A percentile compares a stretch with the other conserved stretches of the same genome.
phyloP scores from a whole-genome alignment of 2,329 filamentous ascomycete species.

The Talaromyces sp. region DNA sequence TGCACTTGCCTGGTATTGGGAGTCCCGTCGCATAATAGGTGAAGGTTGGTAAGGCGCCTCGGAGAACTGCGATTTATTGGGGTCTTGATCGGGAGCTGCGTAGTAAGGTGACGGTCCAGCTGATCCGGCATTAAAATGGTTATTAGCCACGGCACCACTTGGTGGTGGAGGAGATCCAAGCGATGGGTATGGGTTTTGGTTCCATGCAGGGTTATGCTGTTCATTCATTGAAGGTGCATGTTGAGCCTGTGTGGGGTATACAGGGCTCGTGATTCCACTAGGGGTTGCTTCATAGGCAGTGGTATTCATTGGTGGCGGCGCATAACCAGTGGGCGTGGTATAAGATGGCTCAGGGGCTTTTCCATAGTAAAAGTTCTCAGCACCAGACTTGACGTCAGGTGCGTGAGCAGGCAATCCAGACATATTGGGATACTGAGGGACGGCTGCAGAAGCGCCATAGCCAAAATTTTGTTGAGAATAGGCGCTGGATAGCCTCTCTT shows the following conservation, averaged over 20 bases:
- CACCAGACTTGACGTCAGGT: conserved; percentile 18
- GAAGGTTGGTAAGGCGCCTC: conserved; percentile 23
- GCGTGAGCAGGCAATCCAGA: conserved; percentile 14
- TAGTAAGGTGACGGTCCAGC: conserved; percentile 20
- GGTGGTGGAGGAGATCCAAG: conserved; percentile 22
- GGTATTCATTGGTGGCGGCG: conserved; percentile 11
- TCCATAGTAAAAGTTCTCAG: conserved; percentile 29
- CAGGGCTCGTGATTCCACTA: conserved; percentile 9
- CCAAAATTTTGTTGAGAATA: conserved; percentile 79
- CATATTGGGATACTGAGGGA: conserved; percentile 23
- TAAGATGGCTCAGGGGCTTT: conserved; percentile 16
- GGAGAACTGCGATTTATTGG: conserved; percentile 9
- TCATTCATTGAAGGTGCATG: conserved; percentile 12
- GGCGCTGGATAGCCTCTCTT: conserved; percentile 89
- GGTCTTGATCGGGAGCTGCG: conserved; percentile 16
- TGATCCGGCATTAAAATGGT: no score
- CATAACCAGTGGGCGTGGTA: conserved; percentile 14
- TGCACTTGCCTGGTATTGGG: conserved; percentile 25
- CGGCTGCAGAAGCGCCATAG: conserved; percentile 48
- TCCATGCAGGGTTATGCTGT: conserved; percentile 17
- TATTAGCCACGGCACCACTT: conserved; percentile 7
- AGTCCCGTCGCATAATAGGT: conserved; percentile 21
- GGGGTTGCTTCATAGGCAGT: conserved; percentile 15
- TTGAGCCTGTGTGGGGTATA: conserved; percentile 18
- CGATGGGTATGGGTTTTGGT: conserved; percentile 21